Conservation (phyloP, 73 alveolate species). For the Paramecium bursaria region DNA sequence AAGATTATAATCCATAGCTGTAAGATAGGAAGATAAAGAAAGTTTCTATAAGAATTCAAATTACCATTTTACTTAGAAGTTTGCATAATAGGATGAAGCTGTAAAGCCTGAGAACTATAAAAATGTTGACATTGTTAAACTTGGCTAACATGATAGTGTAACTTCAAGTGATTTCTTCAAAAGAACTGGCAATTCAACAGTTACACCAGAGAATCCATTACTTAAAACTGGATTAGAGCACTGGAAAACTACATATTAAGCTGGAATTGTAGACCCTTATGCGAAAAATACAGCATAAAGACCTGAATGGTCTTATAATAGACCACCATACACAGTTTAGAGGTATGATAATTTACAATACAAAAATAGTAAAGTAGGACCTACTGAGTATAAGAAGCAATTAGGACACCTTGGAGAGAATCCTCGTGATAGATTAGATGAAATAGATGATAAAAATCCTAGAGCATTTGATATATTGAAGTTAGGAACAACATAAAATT, state of each 20-base stretch:
- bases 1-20: neutral
- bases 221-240: slow-evolving; percentile 67
- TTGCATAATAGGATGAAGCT: slow-evolving; percentile 38
- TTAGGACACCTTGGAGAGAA: slow-evolving; percentile 65
- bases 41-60: slow-evolving; percentile 56
- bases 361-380: slow-evolving; percentile 63
- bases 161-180: slow-evolving; percentile 43
- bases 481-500: slow-evolving; percentile 66
- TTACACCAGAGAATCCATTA: slow-evolving; percentile 55
- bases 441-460: slow-evolving; percentile 51
- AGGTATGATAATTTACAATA: slow-evolving; percentile 40
- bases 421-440: slow-evolving; percentile 65
- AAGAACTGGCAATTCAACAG: slow-evolving; percentile 23
- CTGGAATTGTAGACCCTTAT: slow-evolving; percentile 65
- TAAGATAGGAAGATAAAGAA: slow-evolving; percentile 30
- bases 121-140: slow-evolving; percentile 4
- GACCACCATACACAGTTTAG: slow-evolving; percentile 63
- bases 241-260: slow-evolving; percentile 66
- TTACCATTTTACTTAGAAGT: slow-evolving; percentile 50
- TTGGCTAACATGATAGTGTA: slow-evolving; percentile 61
- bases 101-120: slow-evolving; percentile 52
- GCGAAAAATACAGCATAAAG: slow-evolving; percentile 53
- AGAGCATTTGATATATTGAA: slow-evolving; percentile 54
- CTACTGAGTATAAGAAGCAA: slow-evolving; percentile 64
- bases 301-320: slow-evolving; percentile 68